Evolutionary conservation across 306 rosid species (phyloP), one percentile per base, ranked within the genome.

Genomic region (Prunus fruticosa): DNA sequence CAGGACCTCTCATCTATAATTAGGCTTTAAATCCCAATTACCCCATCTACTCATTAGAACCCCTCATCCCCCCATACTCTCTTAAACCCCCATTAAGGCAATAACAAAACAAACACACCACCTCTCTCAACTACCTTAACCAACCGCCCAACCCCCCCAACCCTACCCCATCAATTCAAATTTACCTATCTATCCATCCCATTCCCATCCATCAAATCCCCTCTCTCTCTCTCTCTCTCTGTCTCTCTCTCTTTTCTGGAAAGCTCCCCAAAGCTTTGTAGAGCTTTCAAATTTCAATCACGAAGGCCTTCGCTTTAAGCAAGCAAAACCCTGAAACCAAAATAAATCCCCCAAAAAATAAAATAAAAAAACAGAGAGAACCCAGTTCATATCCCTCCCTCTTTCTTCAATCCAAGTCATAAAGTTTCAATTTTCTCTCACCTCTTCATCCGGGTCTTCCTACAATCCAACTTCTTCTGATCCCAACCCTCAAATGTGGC

Each of bases 401-500:
- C 45, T 16, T 63, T 63, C 8, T 30, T 63, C 67, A 30, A 13
- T 46, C 45, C 20, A 18, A 30, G 8, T 63, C 22, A 8, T 15
- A 2, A 71, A 68, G 14, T 30, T 63, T 30, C 22, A 2, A 63
- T 63, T 34, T 63, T 30, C 14, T 9, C 8, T 63, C 67, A 16
- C 1, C 14, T 63, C 11, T 57, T 18, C 13, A 7, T 16, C 63
- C 73, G 67, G 64, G 73, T 68, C 16, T 27, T 27, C 14, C 45
- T 14, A 14, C 30, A 63, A 15, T 63, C 20, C 45, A 16, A 63
- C 67, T 13, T 63, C 38, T 28, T 63, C 38, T 28, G 69, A 77
- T 62, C 74, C 64, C 54, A 50, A 77, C 83, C 84, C 83, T 78
- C 93, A 86, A 79, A 95, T 95, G 98, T 95, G 91, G 96, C 89